Base-by-base conservation (phyloP, 768 basidiomycete species). In the Lactifluus subvellereus region DNA sequence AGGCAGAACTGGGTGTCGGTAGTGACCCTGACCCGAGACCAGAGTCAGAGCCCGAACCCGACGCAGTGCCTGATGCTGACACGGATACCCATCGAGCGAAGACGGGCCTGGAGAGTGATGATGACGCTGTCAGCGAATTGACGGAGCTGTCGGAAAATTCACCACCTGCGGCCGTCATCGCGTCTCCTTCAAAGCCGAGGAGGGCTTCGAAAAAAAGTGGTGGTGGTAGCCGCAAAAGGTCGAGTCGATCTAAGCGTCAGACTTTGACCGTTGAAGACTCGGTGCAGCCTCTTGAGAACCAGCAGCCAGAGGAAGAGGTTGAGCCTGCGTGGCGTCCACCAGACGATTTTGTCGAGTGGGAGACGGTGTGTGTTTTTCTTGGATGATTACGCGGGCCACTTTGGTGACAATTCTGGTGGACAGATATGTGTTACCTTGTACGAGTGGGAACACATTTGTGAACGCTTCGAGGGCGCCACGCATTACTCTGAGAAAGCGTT, bases 391-490 rank as follows among this genome's bases (percentile, higher is more conserved):
- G 6, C 50, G 52, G 56, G 43, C 27, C 27, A 37, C 13, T 33
- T 54, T 62, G 37, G 32, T 58, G 47, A 33, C 18, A 22, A 18
- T 13, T 11, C 13, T 52, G n/a, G 11, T 35, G 33, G 51, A 22
- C 65, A 95, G 93, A 84, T 95, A 66, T 94, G 91, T 69, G 83
- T 87, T 6, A 89, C 88, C 16, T 79, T 93, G 2, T 77, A 81
- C 13, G 93, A 98, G 66, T 98, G 94, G 94, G 87, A 93, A 66
- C 80, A 81, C 54, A 82, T 94, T 50, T 82, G 86, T 13, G 84
- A 88, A 40, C 85, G 77, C 45, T 95, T 94, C 70, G 84, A 83
- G 65, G 84, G 83, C 32, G 87, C 88, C 2, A 84, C 84, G 2
- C 85, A 96, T 73, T 87, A 88, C 57, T 77, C 85, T 45, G 94